Percentiles rank a stretch among this genome's conserved stretches.
phyloP scores from a whole-genome alignment of 1,139 yeast genomes.

The Groenewaldozyma auringiensis region DNA sequence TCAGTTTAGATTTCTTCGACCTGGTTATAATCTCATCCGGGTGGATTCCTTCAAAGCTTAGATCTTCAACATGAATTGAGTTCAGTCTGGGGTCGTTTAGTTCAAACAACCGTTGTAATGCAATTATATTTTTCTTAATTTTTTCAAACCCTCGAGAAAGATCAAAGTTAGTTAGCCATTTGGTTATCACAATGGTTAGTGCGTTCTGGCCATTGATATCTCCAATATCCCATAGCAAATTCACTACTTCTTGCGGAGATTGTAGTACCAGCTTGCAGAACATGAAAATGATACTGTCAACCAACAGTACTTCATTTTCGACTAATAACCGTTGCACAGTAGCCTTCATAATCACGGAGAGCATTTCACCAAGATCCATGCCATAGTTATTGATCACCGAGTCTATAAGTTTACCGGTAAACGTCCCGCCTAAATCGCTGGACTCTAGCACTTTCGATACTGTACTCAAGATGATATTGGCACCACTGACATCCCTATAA shows the following conservation, averaged over 20 bases:
- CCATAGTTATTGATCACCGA: constrained; percentile 56
- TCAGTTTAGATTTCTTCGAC: constrained; percentile 64
- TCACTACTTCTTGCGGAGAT: constrained; percentile 54
- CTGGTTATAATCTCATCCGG: constrained; percentile 67
- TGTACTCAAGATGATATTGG: constrained; percentile 49
- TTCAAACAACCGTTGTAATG: constrained; percentile 58
- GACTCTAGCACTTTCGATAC: constrained; percentile 70
- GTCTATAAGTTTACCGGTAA: constrained; percentile 38
- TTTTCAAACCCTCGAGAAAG: constrained; percentile 71
- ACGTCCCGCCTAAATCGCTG: constrained; percentile 69
- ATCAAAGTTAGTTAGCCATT: constrained; percentile 81
- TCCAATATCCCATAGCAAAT: constrained; percentile 45
- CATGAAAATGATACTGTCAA: constrained; percentile 69
- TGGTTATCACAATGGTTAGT: constrained; percentile 47
- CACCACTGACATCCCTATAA: constrained; percentile 35
- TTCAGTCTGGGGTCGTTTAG: constrained; percentile 49
- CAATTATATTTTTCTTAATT: constrained; percentile 54
- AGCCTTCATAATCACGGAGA: constrained; percentile 60
- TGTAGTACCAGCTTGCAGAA: constrained; percentile 62
- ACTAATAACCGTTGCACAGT: constrained; percentile 57
- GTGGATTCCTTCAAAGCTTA: constrained; percentile 46
- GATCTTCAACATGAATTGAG: constrained; percentile 56
- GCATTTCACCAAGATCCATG: constrained; percentile 41
- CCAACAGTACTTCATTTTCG: constrained; percentile 63
- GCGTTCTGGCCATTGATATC: constrained; percentile 34